Evolutionary conservation across 2,329 filamentous ascomycete species (phyloP).

Genomic region (Proliferodiscus dingleyae): DNA sequence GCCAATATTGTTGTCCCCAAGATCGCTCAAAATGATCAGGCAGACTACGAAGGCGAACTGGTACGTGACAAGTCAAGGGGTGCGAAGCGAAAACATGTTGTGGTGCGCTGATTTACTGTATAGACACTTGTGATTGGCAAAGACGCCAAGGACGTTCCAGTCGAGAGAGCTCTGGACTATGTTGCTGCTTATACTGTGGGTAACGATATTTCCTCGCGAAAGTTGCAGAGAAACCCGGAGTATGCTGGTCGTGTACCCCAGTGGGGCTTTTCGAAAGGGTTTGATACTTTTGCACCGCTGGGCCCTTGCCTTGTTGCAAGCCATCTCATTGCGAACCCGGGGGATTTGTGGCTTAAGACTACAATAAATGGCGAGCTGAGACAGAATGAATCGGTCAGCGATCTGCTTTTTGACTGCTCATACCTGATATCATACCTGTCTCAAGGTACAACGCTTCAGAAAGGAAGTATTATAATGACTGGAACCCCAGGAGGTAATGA

Average conservation of each 20-base stretch:
- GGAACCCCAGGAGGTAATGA: slow-evolving; percentile 43
- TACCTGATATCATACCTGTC: slow-evolving; percentile 42
- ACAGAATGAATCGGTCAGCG: slow-evolving; percentile 37
- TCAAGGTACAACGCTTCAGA: slow-evolving; percentile 43
- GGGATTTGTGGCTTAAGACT: slow-evolving; percentile 30
- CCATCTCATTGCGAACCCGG: slow-evolving; percentile 9
- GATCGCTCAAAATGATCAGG: slow-evolving; percentile 40
- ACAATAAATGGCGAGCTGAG: slow-evolving; percentile 40
- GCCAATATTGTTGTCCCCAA: slow-evolving; percentile 41
- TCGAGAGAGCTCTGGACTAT: slow-evolving; percentile 12
- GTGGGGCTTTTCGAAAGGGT: slow-evolving; percentile 41
- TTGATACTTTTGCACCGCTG: slow-evolving; percentile 41
- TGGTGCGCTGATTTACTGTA: slow-evolving; percentile 35
- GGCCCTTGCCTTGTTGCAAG: slow-evolving; percentile 37
- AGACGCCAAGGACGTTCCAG: slow-evolving; percentile 30
- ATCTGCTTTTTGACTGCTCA: slow-evolving; percentile 45
- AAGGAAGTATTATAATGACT: slow-evolving; percentile 46
- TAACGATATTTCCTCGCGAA: slow-evolving; percentile 52
- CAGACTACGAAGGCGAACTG: slow-evolving; percentile 46
- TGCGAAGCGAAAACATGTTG: slow-evolving; percentile 30
- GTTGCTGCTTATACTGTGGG: slow-evolving; percentile 40
- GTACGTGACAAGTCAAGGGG: slow-evolving; percentile 11
- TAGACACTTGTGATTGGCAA: slow-evolving; percentile 42
- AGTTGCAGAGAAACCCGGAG: slow-evolving; percentile 47
- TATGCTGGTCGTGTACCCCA: slow-evolving; percentile 36